Evolutionary conservation across 257 asterid species (phyloP), one percentile per base, ranked within the genome.

Genomic region (Fraxinus americana): DNA sequence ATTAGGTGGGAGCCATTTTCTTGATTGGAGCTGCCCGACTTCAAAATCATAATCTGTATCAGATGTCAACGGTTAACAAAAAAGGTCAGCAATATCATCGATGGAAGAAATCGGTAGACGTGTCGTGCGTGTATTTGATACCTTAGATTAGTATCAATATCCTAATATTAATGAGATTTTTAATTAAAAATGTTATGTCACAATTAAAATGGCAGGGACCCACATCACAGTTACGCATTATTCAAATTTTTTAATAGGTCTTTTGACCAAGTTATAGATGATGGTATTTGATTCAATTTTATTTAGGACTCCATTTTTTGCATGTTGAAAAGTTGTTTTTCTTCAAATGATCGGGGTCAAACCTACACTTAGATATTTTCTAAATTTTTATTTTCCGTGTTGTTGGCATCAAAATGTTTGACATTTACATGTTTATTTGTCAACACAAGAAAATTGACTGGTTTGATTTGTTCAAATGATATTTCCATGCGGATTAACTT

Each of bases 341-440:
- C 16, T 43, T 43, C 1, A 12, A 43, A 43, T 11, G 16, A 43
- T 11, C 50, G 13, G 13, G 50, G 17, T 43, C 50, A 11, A 43
- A 43, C 16, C 11, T 14, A 43, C 16, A 43, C 50, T 10, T 11
- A 2, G 70, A 54, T 8, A 19, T 59, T 52, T 4, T 27, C 30
- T 25, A 30, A n/a, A 43, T 29, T 5, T 13, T 45, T 30, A 34
- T 65, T 27, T 32, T 29, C 16, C 9, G 10, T 41, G 50, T 2
- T n/a, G 17, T 17, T 72, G 21, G 77, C 81, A 63, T 80, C 67
- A 50, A 36, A 74, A 63, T 19, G 39, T 41, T 76, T 77, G 82
- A 83, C 80, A 73, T 76, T 72, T 65, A 21, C 9, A 7, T 67
- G 12, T n/a, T 17, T 3, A 50, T 48, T 50, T 45, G 45, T 48